Conservation (phyloP, 495 filamentous ascomycete genomes). For the Hypoxylon trugodes region DNA sequence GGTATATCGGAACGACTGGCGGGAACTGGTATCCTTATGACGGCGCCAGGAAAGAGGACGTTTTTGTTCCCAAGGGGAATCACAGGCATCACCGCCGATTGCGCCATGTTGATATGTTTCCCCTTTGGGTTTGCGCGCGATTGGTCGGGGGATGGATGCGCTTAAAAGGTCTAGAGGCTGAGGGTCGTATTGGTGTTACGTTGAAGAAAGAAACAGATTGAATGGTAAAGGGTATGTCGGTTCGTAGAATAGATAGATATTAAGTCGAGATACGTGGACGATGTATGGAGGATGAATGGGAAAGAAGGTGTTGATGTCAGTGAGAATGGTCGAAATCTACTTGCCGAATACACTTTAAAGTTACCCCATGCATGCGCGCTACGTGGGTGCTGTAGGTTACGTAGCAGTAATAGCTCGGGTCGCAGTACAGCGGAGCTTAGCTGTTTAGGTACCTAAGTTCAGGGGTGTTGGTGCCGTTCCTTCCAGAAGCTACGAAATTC, state of each 20-base stretch:
- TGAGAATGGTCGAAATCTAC: conserved; percentile 7
- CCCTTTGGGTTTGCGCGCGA: conserved; percentile 26
- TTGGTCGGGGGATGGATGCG: conserved; percentile 4
- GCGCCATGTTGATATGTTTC: conserved; percentile 39
- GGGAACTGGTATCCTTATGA: conserved; percentile 75
- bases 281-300: conserved; percentile 5
- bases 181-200: conserved; percentile 9
- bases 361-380: conserved; percentile 3
- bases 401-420: conserved; percentile 29
- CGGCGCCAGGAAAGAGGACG: conserved; percentile 83
- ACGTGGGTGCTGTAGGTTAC: conserved; percentile 24
- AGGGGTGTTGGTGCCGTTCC: conserved; percentile 19
- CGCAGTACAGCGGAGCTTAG: conserved; percentile 13
- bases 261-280: background rate
- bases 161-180: background rate
- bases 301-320: conserved; percentile 31
- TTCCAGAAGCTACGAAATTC: conserved; percentile 36
- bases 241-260: background rate
- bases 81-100: conserved; percentile 66
- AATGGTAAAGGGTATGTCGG: conserved; percentile 1
- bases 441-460: conserved; percentile 7
- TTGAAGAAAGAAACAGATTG: conserved; percentile 8
- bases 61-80: conserved; percentile 76
- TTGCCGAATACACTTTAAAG: background rate
- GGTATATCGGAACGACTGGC: conserved; percentile 82